Conservation (phyloP, 108 stramenopile species). For the Nitzschia palea region DNA sequence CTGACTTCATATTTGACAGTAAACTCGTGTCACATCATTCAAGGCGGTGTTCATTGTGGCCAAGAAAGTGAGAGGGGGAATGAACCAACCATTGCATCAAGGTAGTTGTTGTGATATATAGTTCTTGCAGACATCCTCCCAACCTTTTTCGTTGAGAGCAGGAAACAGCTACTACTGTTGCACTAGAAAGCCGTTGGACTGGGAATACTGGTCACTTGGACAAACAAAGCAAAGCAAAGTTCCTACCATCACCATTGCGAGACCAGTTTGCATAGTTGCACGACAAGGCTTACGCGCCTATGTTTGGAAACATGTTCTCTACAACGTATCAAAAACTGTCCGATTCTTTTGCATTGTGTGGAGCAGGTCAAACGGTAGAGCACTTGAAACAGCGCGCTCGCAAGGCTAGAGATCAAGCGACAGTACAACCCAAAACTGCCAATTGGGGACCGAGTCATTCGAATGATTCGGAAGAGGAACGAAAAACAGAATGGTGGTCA, state of each 20-base stretch:
- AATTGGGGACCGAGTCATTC: conserved; percentile 40
- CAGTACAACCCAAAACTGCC: conserved; percentile 14
- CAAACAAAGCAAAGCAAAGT: not conserved
- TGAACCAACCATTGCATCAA: too few relatives aligned
- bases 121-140: not conserved
- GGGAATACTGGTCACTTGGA: not conserved
- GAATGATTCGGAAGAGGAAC: conserved; percentile 26
- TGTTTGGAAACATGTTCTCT: not conserved
- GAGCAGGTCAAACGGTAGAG: not conserved
- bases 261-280: not conserved
- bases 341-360: conserved; percentile 8
- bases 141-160: not conserved
- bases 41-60: too few relatives aligned
- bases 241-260: not conserved
- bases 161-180: not conserved
- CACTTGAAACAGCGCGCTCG: conserved; percentile 14
- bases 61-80: too few relatives aligned
- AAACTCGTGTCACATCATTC: not conserved
- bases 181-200: not conserved
- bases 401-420: conserved; percentile 14
- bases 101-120: too few relatives aligned
- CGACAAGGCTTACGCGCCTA: not conserved
- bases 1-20: not conserved
- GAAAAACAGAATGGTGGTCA: conserved; percentile 3
- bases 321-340: conserved; percentile 4